Base-by-base conservation (phyloP, 1,139 yeast genomes). In the Starmera stellimalicola region DNA sequence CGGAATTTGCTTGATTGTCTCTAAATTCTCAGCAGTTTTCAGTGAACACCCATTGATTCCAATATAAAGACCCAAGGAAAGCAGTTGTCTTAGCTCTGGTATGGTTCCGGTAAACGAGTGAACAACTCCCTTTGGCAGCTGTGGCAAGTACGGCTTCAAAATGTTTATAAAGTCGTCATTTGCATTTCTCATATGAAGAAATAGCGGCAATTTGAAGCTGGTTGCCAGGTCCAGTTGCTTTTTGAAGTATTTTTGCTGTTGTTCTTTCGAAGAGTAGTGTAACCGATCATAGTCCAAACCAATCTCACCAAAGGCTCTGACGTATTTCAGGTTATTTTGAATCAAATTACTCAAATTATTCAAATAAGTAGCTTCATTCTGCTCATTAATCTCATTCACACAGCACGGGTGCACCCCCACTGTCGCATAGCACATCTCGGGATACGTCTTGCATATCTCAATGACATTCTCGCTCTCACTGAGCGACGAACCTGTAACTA, bases 351-450 rank as follows among this genome's bases (percentile, higher is more conserved):
- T 67, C 35, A 91, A 58, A 30, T 66, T 58, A 1, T 50, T 41
- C 23, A 78, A 51, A 45, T 77, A 77, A 7, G 52, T 41, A 6
- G 41, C 50, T 10, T 60, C 63, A 29, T 54, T 44, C 14, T 37
- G 48, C 9, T 42, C 47, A 33, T 54, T 55, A 41, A 77, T 84
- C 42, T 73, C 79, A 14, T 75, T 69, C 1, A 85, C 94, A 15
- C 79, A 64, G 55, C 97, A 88, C 1, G 98, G 98, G 58, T 91
- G 98, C 2, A 88, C 94, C 9, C 98, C 98, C 1, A 78, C 91
- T 0, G 98, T 91, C 12, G 83, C 73, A 42, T 61, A 65, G 32
- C 78, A 60, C 15, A 55, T 48, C 5, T 57, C 54, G 30, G 54
- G 60, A 43, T 51, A 58, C 36, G 44, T 44, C 35, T 41, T 55